Evolutionary conservation across 2,329 filamentous ascomycete species (phyloP).

Genomic region (Phialemonium atrogriseum): DNA sequence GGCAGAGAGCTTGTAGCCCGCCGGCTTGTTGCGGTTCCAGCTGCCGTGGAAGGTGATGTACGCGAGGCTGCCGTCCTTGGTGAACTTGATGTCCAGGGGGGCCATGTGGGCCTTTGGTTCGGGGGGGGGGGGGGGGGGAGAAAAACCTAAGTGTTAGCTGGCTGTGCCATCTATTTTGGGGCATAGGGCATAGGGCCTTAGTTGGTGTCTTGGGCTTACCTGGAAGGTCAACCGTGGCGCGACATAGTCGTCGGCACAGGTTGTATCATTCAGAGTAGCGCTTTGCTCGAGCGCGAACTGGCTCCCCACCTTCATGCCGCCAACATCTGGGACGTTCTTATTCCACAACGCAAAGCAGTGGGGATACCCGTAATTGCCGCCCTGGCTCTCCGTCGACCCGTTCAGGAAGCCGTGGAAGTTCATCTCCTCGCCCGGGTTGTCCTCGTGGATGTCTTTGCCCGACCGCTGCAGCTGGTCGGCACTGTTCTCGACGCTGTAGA

Average conservation of each 20-base stretch:
- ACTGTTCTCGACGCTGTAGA: conserved; percentile 62
- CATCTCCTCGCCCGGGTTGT: conserved; percentile 68
- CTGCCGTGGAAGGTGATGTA: conserved; percentile 66
- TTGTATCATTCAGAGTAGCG: conserved; percentile 29
- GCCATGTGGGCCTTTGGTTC: conserved; percentile 53
- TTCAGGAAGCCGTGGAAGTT: conserved; percentile 60
- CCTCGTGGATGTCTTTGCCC: conserved; percentile 52
- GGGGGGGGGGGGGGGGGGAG: conserved; percentile 22
- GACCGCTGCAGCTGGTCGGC: conserved; percentile 54
- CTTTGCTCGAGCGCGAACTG: conserved; percentile 37
- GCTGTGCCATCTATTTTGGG: too few species aligned
- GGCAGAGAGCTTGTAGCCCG: conserved; percentile 37
- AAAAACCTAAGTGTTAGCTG: not conserved
- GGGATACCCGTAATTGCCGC: conserved; percentile 62
- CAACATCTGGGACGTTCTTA: conserved; percentile 30
- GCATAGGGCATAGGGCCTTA: too few species aligned
- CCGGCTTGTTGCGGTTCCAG: conserved; percentile 40
- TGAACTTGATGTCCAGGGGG: conserved; percentile 64
- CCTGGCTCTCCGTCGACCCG: conserved; percentile 21
- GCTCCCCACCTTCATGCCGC: conserved; percentile 33
- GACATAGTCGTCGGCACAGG: conserved; percentile 33
- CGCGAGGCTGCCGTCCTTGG: conserved; percentile 44
- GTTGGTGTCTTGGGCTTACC: too few species aligned
- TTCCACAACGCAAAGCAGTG: conserved; percentile 61
- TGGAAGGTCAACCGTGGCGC: conserved; percentile 48